Evolutionary conservation across 176 grass and related monocot species (phyloP).

Genomic region (Musa troglodytarum): DNA sequence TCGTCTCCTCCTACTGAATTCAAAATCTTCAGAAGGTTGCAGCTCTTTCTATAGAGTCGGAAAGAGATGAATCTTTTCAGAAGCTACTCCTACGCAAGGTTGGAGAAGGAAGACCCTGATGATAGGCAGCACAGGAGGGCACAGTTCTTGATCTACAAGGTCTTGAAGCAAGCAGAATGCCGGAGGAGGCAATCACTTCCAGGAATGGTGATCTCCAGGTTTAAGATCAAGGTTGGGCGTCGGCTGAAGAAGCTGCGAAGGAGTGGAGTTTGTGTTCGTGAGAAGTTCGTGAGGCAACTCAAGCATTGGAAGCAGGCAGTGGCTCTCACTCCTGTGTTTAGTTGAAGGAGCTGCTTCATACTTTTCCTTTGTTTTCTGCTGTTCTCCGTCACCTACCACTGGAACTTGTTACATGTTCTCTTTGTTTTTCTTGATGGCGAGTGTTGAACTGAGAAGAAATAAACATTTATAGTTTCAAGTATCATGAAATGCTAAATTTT

Average conservation of each 20-base stretch:
- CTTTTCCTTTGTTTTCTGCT: too few species aligned
- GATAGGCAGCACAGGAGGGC: conserved; percentile 44
- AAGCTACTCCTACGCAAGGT: conserved; percentile 35
- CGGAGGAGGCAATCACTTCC: conserved; percentile 4
- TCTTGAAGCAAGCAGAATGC: conserved; percentile 31
- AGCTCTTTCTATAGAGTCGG: too few species aligned
- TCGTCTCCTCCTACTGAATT: too few species aligned
- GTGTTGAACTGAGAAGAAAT: too few species aligned
- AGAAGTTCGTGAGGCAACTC: neutral
- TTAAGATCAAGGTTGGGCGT: conserved; percentile 26
- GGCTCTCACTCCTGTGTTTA: neutral
- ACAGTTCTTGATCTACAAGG: conserved; percentile 66
- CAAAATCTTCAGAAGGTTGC: too few species aligned
- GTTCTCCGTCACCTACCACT: too few species aligned
- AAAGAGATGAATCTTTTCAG: neutral
- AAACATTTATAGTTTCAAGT: too few species aligned
- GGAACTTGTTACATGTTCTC: too few species aligned
- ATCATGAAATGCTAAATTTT: too few species aligned
- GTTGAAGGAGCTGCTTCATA: neutral
- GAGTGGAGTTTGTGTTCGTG: neutral
- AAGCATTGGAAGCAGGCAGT: neutral
- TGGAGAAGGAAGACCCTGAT: conserved; percentile 55
- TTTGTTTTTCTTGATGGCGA: too few species aligned
- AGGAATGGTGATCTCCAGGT: neutral
- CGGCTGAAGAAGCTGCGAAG: conserved; percentile 36